Percentiles rank a stretch among this genome's conserved stretches.
These are phyloP conservation scores for Eudorina sp. DNA, from an alignment of 139 green algal species.

Conservation along the genomic window DNA sequence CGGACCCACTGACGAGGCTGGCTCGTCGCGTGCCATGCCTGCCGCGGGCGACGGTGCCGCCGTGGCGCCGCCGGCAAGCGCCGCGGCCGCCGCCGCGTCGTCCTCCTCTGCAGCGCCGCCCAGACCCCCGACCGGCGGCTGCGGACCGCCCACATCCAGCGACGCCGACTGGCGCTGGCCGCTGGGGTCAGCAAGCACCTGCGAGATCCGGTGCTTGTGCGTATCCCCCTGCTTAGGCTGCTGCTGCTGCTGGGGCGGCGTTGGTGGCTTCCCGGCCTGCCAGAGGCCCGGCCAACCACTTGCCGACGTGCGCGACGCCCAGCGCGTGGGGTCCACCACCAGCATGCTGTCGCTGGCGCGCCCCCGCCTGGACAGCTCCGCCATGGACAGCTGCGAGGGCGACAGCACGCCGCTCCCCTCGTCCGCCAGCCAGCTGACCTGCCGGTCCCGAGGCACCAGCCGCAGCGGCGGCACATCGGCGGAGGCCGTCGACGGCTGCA, in stretches of 20 bases:
- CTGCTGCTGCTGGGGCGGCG: not conserved
- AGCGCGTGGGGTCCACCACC: not conserved
- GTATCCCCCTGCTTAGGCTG: not conserved
- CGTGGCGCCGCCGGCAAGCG: too few relatives aligned
- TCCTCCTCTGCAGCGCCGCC: not conserved
- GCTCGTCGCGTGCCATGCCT: too few relatives aligned
- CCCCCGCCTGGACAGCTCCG: not conserved
- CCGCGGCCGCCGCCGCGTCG: not conserved
- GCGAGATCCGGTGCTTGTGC: too few relatives aligned
- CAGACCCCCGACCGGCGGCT: not conserved
- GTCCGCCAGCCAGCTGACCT: not conserved
- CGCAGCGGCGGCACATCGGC: not conserved
- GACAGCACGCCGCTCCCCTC: not conserved
- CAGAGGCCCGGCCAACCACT: not conserved
- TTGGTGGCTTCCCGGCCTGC: not conserved
- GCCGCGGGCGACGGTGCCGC: too few relatives aligned
- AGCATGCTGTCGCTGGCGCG: not conserved
- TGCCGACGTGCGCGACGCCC: not conserved
- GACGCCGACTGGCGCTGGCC: conserved; percentile 9
- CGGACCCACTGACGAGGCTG: too few relatives aligned
- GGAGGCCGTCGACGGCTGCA: not conserved
- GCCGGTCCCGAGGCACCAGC: not conserved
- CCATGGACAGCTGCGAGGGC: conserved; percentile 23
- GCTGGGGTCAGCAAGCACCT: not conserved
- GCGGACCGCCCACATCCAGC: not conserved